Base-by-base conservation (phyloP, 1,284 basidiomycete species). In the Rhodotorula sp. region DNA sequence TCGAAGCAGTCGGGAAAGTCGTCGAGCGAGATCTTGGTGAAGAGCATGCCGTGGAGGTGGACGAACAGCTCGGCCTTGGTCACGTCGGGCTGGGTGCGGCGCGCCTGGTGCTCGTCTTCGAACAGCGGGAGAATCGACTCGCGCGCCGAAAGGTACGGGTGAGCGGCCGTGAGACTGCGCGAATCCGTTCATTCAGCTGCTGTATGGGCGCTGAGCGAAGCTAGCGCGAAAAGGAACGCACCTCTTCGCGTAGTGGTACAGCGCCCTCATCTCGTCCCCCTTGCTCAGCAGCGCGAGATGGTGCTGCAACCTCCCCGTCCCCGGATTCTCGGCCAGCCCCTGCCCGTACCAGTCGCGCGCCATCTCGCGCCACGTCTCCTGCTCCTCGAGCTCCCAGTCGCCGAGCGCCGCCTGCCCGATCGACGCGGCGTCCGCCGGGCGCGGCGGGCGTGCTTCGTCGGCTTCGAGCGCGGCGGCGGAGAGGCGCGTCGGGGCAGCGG, bases 201-300 rank as follows among this genome's bases (percentile, higher is more conserved):
- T n/a, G n/a, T n/a, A n/a, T n/a, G n/a, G n/a, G n/a, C 7, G 7
- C 25, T 8, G 25, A 49, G 9, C 45, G 92, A 76, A 25, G 60
- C 42, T 58, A 44, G 21, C 50, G 48, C 53, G 67, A 45, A 57
- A 10, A 52, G 56, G 56, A n/a, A 1, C 86, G 64, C 52, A 92
- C 92, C 92, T 96, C 83, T 97, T 97, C n/a, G 89, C 87, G 77
- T 95, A 96, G 81, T 97, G 96, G 80, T 99, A 96, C 16, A 97
- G 85, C 0, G 89, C 89, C 13, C 89, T 85, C n/a, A 95, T 81
- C 75, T 97, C 94, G 77, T 96, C 92, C 0, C 70, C 63, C 69
- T 91, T 89, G 77, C 89, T 90, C 61, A 99, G 85, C 68, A 97
- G 82, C 2, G 93, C 97, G n/a, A 99, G 83, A 80, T 97, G 92